A percentile compares a stretch with the other conserved stretches of the same genome.
phyloP scores from a whole-genome alignment of 108 stramenopile species.

The Craspedostauros australis region DNA sequence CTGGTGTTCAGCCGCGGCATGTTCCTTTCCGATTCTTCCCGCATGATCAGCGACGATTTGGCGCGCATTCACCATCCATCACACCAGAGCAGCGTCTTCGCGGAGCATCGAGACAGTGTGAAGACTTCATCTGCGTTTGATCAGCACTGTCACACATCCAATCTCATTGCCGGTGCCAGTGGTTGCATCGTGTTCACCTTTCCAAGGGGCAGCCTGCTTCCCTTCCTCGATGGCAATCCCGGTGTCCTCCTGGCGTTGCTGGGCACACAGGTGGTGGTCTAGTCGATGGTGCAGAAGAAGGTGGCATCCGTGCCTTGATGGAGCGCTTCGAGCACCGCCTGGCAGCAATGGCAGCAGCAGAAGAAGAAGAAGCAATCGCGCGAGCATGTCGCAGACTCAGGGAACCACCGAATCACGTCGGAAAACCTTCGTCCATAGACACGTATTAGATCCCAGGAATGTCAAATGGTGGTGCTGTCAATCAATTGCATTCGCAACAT shows the following conservation, averaged over 20 bases:
- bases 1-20: constrained; percentile 60
- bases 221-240: constrained; percentile 63
- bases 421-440: too few relatives aligned
- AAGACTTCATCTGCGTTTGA: constrained; percentile 6
- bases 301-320: too few relatives aligned
- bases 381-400: too few relatives aligned
- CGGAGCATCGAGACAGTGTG: constrained; percentile 8
- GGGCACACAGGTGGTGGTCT: constrained; percentile 65
- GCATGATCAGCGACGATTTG: constrained; percentile 58
- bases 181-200: constrained; percentile 60
- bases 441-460: too few relatives aligned
- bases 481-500: too few relatives aligned
- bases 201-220: constrained; percentile 49
- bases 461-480: too few relatives aligned
- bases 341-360: too few relatives aligned
- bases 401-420: too few relatives aligned
- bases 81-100: constrained; percentile 17
- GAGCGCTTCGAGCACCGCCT: too few relatives aligned
- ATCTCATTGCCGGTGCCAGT: constrained; percentile 49
- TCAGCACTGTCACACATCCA: constrained; percentile 39
- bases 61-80: constrained; percentile 8
- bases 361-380: too few relatives aligned
- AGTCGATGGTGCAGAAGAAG: too few relatives aligned
- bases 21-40: constrained; percentile 57
- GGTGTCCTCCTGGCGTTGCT: constrained; percentile 58